These are phyloP conservation scores for Ajuga chamaepitys DNA, from an alignment of 257 asterid genomes.

Conservation along the genomic window DNA sequence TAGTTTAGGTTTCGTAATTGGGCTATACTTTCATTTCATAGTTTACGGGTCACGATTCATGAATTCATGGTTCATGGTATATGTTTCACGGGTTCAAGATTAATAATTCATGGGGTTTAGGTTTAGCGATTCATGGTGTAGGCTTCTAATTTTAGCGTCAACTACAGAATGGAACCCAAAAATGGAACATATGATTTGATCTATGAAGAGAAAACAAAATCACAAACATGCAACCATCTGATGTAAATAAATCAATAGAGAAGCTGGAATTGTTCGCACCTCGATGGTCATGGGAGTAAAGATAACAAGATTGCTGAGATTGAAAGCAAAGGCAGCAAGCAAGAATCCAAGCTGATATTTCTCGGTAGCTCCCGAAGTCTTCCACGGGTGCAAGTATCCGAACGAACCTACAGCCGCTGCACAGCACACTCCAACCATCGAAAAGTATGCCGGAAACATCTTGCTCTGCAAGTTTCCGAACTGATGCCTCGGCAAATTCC, in stretches of 20 bases:
- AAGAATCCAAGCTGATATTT: conserved; percentile 89
- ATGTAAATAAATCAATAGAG: neutral
- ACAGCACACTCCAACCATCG: conserved; percentile 94
- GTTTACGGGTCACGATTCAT: too few relatives aligned
- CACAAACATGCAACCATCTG: neutral
- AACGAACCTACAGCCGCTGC: conserved; percentile 75
- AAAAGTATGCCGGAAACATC: conserved; percentile 98
- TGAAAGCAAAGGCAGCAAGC: conserved; percentile 79
- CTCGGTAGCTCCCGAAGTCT: conserved; percentile 56
- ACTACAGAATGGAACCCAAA: too few relatives aligned
- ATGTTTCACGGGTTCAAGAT: too few relatives aligned
- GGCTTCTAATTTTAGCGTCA: too few relatives aligned
- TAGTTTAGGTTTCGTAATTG: too few relatives aligned
- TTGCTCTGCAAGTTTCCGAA: conserved; percentile 93
- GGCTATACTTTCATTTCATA: too few relatives aligned
- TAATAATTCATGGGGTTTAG: too few relatives aligned
- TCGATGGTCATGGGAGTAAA: conserved; percentile 94
- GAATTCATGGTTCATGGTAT: too few relatives aligned
- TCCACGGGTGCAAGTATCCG: conserved; percentile 94
- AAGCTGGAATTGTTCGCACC: conserved; percentile 33
- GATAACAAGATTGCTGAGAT: conserved; percentile 79
- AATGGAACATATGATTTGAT: too few relatives aligned
- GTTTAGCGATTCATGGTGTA: too few relatives aligned
- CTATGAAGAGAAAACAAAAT: too few relatives aligned
- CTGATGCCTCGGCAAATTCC: conserved; percentile 95